A percentile compares a stretch with the other conserved stretches of the same genome.
phyloP scores from a whole-genome alignment of 257 asterid species.

The Primulina huaijiensis region DNA sequence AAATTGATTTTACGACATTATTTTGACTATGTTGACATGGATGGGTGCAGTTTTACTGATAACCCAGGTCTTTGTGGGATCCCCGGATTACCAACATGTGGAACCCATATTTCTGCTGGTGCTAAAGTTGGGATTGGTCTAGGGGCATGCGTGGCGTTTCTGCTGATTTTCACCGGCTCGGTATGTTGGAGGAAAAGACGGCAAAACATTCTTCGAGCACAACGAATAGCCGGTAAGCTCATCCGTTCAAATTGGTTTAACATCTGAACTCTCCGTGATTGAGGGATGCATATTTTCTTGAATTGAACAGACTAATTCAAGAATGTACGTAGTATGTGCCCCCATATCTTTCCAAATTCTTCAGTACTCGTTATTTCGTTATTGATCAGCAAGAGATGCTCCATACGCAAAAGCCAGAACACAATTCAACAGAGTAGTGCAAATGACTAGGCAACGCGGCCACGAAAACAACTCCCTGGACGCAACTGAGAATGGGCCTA shows the following conservation, averaged over 20 bases:
- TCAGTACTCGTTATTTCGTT: no score
- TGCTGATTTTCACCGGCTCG: no score
- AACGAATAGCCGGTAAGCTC: neutral
- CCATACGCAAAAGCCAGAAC: neutral
- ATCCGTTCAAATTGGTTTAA: neutral
- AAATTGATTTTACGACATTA: no score
- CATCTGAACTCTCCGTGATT: neutral
- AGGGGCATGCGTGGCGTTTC: neutral
- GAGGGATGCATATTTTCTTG: no score
- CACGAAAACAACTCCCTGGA: neutral
- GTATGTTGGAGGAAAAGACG: neutral
- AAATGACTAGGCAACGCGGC: neutral
- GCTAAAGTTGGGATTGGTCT: neutral
- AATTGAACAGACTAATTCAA: no score
- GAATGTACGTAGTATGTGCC: no score
- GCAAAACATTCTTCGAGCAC: neutral
- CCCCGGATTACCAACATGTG: neutral
- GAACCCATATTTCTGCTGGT: neutral
- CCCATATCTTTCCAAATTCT: no score
- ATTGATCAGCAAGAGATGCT: neutral
- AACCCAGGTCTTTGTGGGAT: neutral
- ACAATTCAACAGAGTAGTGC: neutral
- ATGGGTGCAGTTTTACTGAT: neutral
- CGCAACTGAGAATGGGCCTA: no score
- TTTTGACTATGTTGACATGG: neutral